Evolutionary conservation across 441 rosid genomes (phyloP), one percentile per base, ranked within the genome.

Genomic region (Jatropha multifida): DNA sequence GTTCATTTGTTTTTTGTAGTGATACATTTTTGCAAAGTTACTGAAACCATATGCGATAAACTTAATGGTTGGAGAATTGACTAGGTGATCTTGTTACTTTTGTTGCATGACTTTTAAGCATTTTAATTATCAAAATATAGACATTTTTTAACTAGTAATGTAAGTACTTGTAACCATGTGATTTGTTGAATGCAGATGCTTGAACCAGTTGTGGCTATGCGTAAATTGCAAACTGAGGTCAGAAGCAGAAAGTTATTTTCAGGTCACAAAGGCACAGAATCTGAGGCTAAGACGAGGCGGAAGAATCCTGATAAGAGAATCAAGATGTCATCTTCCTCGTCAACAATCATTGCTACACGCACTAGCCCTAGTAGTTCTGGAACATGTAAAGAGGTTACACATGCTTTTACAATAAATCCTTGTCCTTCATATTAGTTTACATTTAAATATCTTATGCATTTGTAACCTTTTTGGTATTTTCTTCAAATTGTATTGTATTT

Each of bases 141-240:
- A 15, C 58, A 1, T 6, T 54, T 48, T 23, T 40, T 27, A 32
- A 51, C 71, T 49, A 61, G 23, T 46, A 15, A 44, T 44, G 37
- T 56, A 52, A 60, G 72, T 40, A 59, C 64, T 56, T 69, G 11
- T 61, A 49, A 83, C 27, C 52, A 27, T 74, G 23, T 72, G 61
- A 63, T 17, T 69, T 74, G 60, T 48, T 54, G 51, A 71, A 61
- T 82, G 78, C 87, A 88, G 94, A 81, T 86, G 85, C 81, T 84
- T 60, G 85, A 81, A 68, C 85, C 92, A 72, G 90, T 84, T 76
- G 6, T 81, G 15, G 48, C 74, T 23, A 83, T 86, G 86, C 74
- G 70, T 65, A 71, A 59, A 62, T 68, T 88, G 58, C 82, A 76
- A 62, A 49, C 61, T 42, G 74, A 66, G 70, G 41, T 90, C 69